Base-by-base conservation (phyloP, 169 alveolate genomes). In the Theileria orientalis region DNA sequence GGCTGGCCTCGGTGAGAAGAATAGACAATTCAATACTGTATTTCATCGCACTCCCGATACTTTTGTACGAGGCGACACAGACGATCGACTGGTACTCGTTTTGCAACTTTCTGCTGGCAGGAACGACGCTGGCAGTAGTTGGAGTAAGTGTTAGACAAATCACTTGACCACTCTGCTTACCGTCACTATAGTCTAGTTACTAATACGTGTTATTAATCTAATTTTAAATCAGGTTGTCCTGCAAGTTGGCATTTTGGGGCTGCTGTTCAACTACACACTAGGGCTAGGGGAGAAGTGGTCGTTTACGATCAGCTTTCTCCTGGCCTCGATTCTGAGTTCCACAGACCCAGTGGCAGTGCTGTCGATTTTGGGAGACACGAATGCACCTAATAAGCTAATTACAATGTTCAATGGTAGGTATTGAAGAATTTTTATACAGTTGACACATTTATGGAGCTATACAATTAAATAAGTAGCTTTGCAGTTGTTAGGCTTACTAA, bases 291-390 rank as follows among this genome's bases (percentile, higher is more conserved):
- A 86, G 41, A 68, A 49, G 27, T 52, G 86, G 40, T 76, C 85
- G 1, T 67, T 83, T 51, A 63, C 91, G n/a, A 83, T 90, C 35
- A 84, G 94, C 64, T 92, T 92, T 60, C 69, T 92, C 11, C 70
- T 92, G 30, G 96, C 96, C 19, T 90, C 96, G 27, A 87, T 91
- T 8, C 66, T 92, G 27, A 84, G 94, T 2, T 91, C 96, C n/a
- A 92, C 96, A 0, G 96, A 92, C 59, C 96, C 96, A n/a, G 94
- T 92, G 16, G 96, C 96, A 2, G 96, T 92, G 27, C 83, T 92
- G 21, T 79, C 96, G 0, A 92, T 92, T 23, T 88, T 92, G 27
- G 82, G 79, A 19, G 93, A 89, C 29, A 93, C 91, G 21, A 84
- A 84, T 35, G 94, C 96, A 0, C 94, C 95, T 0, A 86, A 87